These are phyloP conservation scores for Candida sp. DNA, from an alignment of 1,139 yeast species.

Conservation along the genomic window DNA sequence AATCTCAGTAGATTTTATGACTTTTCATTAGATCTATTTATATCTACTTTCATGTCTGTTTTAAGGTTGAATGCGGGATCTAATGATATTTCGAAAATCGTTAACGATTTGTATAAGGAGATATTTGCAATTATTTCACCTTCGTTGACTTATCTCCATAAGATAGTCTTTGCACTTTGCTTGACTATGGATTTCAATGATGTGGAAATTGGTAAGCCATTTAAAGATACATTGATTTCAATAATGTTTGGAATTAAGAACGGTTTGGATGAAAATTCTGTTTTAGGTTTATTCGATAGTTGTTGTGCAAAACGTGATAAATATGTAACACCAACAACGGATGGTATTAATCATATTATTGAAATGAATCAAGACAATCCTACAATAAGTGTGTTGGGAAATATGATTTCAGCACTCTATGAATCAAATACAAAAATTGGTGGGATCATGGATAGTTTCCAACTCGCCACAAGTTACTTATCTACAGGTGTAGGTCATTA, in stretches of 20 bases:
- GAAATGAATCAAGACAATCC: slow-evolving; percentile 16
- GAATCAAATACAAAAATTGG: slow-evolving; percentile 3
- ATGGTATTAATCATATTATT: slow-evolving; percentile 3
- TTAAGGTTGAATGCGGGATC: slow-evolving; percentile 20
- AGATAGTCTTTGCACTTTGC: slow-evolving; percentile 39
- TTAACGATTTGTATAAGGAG: slow-evolving; percentile 39
- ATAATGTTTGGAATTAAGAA: slow-evolving; percentile 2
- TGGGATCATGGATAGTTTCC: slow-evolving; percentile 14
- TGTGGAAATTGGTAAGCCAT: slow-evolving; percentile 23
- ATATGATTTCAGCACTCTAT: slow-evolving; percentile 6
- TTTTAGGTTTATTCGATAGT: background rate
- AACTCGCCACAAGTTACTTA: slow-evolving; percentile 15
- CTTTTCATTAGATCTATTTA: slow-evolving; percentile 51
- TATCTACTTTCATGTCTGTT: slow-evolving; percentile 35
- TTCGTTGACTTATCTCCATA: slow-evolving; percentile 50
- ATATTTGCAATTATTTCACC: slow-evolving; percentile 44
- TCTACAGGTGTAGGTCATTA: slow-evolving; percentile 21
- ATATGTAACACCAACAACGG: background rate
- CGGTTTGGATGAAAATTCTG: slow-evolving; percentile 2
- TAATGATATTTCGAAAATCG: slow-evolving; percentile 19
- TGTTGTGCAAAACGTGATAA: background rate
- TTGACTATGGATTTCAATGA: slow-evolving; percentile 27
- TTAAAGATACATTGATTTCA: slow-evolving; percentile 10
- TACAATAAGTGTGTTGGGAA: slow-evolving; percentile 11
- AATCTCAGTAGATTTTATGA: slow-evolving; percentile 52